Percentiles rank a stretch among this genome's conserved stretches.
These are phyloP conservation scores for Elsinoe australis DNA, from an alignment of 2,329 filamentous ascomycete genomes.

Conservation along the genomic window DNA sequence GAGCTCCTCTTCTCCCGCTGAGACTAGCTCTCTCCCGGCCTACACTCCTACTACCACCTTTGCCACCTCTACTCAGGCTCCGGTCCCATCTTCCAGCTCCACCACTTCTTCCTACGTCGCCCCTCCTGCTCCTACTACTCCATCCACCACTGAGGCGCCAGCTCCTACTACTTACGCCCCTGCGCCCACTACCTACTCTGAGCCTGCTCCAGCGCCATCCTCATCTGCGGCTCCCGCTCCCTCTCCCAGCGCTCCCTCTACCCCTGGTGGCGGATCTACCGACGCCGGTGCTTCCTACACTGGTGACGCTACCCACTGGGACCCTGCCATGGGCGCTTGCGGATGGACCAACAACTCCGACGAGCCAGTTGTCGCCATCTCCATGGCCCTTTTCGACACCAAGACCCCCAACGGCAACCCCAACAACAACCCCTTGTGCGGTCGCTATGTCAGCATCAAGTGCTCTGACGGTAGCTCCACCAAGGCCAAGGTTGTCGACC, in stretches of 20 bases:
- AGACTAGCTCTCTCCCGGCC: conserved; percentile 16
- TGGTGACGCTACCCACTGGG: conserved; percentile 70
- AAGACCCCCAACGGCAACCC: conserved; percentile 31
- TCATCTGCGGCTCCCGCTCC: conserved; percentile 20
- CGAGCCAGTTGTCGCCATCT: conserved; percentile 62
- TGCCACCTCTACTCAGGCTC: conserved; percentile 20
- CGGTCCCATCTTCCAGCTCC: conserved; percentile 25
- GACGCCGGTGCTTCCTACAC: conserved; percentile 34
- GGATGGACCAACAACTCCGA: conserved; percentile 52
- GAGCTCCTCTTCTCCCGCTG: conserved; percentile 18
- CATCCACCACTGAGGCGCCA: conserved; percentile 15
- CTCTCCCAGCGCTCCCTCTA: conserved; percentile 20
- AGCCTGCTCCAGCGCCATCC: conserved; percentile 17
- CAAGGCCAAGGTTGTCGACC: conserved; percentile 59
- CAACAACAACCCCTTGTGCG: conserved; percentile 65
- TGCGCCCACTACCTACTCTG: conserved; percentile 22
- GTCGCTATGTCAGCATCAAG: conserved; percentile 57
- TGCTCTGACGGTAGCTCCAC: conserved; percentile 50
- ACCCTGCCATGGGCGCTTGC: conserved; percentile 60
- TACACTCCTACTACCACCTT: conserved; percentile 23
- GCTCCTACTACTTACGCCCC: conserved; percentile 5
- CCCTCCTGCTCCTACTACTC: conserved; percentile 1
- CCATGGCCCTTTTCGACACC: conserved; percentile 55
- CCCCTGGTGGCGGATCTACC: conserved; percentile 24
- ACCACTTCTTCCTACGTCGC: conserved; percentile 21